Evolutionary conservation across 257 asterid species (phyloP), one percentile per base, ranked within the genome.

Genomic region (Rehmannia glutinosa): DNA sequence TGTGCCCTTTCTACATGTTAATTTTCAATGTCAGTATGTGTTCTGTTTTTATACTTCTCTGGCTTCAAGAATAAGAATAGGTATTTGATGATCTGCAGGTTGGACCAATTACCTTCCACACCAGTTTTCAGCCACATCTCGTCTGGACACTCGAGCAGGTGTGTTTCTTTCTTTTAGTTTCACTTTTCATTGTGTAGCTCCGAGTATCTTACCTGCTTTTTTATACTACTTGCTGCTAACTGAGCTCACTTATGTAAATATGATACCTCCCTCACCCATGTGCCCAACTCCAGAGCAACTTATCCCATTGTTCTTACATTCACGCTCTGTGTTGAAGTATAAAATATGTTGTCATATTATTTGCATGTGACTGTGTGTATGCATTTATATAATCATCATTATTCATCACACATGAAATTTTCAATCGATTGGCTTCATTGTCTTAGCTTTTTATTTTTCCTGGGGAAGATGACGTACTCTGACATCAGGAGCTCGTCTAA

Each of bases 91-190:
- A 35, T 75, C 33, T 82, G 64, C 80, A 89, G 96, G 91, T 77
- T 64, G 92, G 83, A 69, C 91, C 87, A 51, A 62, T 85, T 68
- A 80, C 92, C 55, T 89, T 76, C 68, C 75, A 71, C 38, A 87
- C 91, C 69, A 81, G 66, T 61, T 83, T 87, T 80, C 92, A 65
- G 81, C 82, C 81, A 12, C 83, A 78, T 77, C 89, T 85, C 15
- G 77, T 89, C 54, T 87, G 96, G 96, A 70, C 83, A 69, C 79
- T 87, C 19, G 89, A 85, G 67, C 91, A 89, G 92, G 93, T 83
- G 21, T 28, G 55, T 30, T 69, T 66, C 61, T 39, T 56, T 24
- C 51, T 6, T 33, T 59, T 15, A 46, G 30, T 65, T 60, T 36
- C 17, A 49, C 25, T 27, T 69, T 12, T 20, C 24, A 42, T 46